Base-by-base conservation (phyloP, 129 eudicot species). In the Ambrosia trifida region DNA sequence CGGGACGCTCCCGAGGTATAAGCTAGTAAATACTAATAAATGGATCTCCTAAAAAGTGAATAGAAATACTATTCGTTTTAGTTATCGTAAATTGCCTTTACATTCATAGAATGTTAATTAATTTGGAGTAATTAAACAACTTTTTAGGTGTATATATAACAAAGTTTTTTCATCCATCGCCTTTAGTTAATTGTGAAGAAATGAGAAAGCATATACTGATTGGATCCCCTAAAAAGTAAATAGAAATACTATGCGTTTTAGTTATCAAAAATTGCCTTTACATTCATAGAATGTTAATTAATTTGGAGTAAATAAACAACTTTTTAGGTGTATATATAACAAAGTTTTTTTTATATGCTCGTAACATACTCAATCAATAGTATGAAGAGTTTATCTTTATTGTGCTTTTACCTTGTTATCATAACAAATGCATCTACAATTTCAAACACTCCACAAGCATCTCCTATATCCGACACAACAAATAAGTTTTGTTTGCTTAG, bases 321-420 rank as follows among this genome's bases (percentile, higher is more conserved):
- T 7, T 52, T 52, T 52, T 17, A 6, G 59, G 30, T 14, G 10
- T 59, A 11, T 30, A 59, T 59, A 59, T 59, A 59, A 31, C 13
- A 59, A 7, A 30, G 4, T 31, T 30, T 7, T 30, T 28, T 16
- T 31, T 5, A 31, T 31, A 13, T 1, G 5, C 43, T 59, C 38
- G 28, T 24, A 24, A 59, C 1, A 41, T 64, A 64, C 50, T 2
- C 16, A 0, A 6, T 40, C 69, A 24, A 24, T 24, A 24, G 28
- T 24, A 24, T 24, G 28, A 24, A 24, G 28, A 24, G 28, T 41
- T 46, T 45, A 7, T 45, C 6, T 45, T 66, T 66, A 57, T 66
- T 66, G 8, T 32, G 46, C 3, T 66, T 44, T 66, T 41, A 3
- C 58, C 41, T 66, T 46, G 28, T 66, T 45, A 45, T 66, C 58